phyloP scores from a whole-genome alignment of 192 early-diverging fungal species.

The Backusella liffmaniae region DNA sequence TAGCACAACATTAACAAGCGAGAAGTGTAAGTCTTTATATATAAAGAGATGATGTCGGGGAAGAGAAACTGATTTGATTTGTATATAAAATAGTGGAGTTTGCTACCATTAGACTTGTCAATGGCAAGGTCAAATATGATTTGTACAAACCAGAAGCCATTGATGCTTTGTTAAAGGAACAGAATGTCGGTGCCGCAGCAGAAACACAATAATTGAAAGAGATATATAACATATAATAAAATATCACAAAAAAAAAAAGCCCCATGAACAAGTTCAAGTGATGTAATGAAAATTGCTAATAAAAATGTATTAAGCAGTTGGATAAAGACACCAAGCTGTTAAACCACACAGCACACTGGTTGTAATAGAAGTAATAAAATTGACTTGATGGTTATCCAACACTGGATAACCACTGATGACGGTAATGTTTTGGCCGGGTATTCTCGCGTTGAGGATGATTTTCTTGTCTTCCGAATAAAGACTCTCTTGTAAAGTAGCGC shows the following conservation, averaged over 20 bases:
- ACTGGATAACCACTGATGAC: constrained; percentile 67
- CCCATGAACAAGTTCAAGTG: too few species aligned
- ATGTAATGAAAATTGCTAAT: not conserved
- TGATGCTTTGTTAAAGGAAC: constrained; percentile 78
- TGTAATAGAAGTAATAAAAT: constrained; percentile 66
- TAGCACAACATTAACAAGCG: constrained; percentile 82
- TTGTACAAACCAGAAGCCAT: constrained; percentile 75
- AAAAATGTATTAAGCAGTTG: not conserved
- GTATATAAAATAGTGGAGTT: constrained; percentile 71
- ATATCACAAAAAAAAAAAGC: not conserved
- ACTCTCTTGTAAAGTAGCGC: constrained; percentile 76
- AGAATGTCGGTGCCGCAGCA: constrained; percentile 44
- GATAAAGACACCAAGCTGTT: constrained; percentile 24
- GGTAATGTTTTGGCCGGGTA: constrained; percentile 42
- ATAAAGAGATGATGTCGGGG: not conserved
- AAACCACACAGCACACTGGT: constrained; percentile 46
- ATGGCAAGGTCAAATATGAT: constrained; percentile 63
- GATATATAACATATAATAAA: constrained; percentile 14
- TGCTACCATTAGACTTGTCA: constrained; percentile 73
- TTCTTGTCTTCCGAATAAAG: constrained; percentile 68
- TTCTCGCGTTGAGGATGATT: constrained; percentile 45
- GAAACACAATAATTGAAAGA: constrained; percentile 9
- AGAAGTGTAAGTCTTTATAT: constrained; percentile 70
- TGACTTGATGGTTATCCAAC: constrained; percentile 82
- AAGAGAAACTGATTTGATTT: constrained; percentile 4